Evolutionary conservation across 192 early-diverging fungal species (phyloP), one percentile per base, ranked within the genome.

Genomic region (Mortierella claussenii): DNA sequence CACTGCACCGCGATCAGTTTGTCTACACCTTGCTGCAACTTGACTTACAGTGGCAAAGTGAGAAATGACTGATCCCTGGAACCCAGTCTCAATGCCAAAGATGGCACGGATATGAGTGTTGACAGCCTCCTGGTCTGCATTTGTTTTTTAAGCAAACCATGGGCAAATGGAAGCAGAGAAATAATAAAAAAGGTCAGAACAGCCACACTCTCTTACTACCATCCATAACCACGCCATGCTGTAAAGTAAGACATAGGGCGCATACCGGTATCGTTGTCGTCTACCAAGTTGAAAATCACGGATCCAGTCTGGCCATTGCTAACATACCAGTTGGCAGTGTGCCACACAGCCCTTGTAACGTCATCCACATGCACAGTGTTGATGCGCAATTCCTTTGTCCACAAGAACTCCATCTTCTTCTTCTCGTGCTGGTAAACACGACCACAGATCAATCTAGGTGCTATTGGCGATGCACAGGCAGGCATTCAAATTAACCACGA

Each of bases 351-450:
- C 13, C 80, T 58, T 2, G 80, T 76, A 2, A 97, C 96, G 73
- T 98, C 97, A 20, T 58, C 31, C 0, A 98, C 95, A 79, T 98
- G 97, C 11, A 98, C 96, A 1, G 97, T 98, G 81, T 94, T 96
- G 69, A 98, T 87, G 55, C 92, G 92, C 40, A 98, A 70, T 56
- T 93, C 93, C 62, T 93, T 93, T 31, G 91, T 94, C 97, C 97
- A 98, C 44, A 98, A 80, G 42, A 96, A 86, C 31, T 93, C 93
- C 97, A 98, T 98, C 63, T 92, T 89, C 74, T 96, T 92, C 34
- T 88, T 84, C 26, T 90, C 63, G 26, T 88, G 86, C 44, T 91
- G 78, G 79, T 97, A 97, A 15, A 98, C 90, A 45, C 93, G 91
- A 53, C 95, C 97, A 46, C 92, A 92, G 37, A 98, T 96, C 63